Base-by-base conservation (phyloP, 768 basidiomycete genomes). In the Saitozyma sp. region DNA sequence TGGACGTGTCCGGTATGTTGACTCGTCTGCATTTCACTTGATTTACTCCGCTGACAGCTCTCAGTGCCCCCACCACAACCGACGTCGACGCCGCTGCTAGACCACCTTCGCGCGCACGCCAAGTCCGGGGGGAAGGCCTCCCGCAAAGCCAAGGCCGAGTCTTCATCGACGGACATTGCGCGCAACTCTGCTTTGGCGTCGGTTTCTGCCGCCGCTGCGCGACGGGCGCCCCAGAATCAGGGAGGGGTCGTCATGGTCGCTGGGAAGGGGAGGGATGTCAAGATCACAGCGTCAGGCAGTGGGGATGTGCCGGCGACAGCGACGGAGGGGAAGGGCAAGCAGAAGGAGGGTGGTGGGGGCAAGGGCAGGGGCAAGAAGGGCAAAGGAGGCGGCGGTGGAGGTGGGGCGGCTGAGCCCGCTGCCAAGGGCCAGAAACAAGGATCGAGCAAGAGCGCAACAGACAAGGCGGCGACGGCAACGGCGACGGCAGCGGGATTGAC, bases 81-180 rank as follows among this genome's bases (percentile, higher is more conserved):
- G 1, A 93, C 88, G 66, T 88, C 89, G 0, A 96, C 95, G 0
- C 95, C 95, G 0, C 85, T 98, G 19, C 86, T 99, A 52, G 94
- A 59, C 41, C 51, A 61, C 38, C 59, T 56, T 2, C 55, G 65
- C 17, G 10, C 14, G 9, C 59, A 64, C n/a, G 63, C 59, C 29
- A 64, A 65, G 68, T 50, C 40, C 51, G 38, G 50, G 38, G 20
- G 50, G 20, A 61, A 56, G 39, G 54, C 39, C 38, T 17, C 13
- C 45, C 13, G 45, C 45, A 43, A 60, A 42, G n/a, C 9, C 38
- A 50, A 59, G 11, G 51, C 56, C 5, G 62, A 64, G 0, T 59
- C 64, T 8, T 57, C 61, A 2, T 59, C 66, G 6, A 63, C 65
- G 9, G 66, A 61, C 19, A 50, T 59, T 8, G 61, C 67, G 8